phyloP scores from a whole-genome alignment of 805 yeast species.

The Blastobotrys attinorum region DNA sequence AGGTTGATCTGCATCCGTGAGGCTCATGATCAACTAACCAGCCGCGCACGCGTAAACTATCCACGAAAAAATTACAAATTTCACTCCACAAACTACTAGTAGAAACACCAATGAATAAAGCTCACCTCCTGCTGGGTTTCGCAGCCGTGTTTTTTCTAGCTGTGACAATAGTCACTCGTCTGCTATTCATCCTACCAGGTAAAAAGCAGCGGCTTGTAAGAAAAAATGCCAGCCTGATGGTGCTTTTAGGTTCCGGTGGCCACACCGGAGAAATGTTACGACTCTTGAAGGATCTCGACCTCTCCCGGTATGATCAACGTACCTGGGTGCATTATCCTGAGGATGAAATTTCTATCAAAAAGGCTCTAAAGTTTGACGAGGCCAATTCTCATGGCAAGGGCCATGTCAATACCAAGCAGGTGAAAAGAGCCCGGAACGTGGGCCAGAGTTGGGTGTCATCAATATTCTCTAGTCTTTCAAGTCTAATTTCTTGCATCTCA shows the following conservation, averaged over 20 bases:
- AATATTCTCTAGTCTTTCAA: slow-evolving; percentile 35
- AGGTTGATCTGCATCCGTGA: too few species aligned
- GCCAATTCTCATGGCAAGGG: background rate
- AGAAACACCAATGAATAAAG: background rate
- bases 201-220: background rate
- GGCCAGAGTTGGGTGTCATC: slow-evolving; percentile 47
- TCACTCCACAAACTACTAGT: background rate
- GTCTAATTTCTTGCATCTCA: slow-evolving; percentile 28
- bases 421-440: slow-evolving; percentile 54
- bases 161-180: slow-evolving; percentile 3
- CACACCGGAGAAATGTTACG: slow-evolving; percentile 95
- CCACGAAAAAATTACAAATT: too few species aligned
- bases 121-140: background rate
- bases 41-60: too few species aligned
- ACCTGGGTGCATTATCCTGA: slow-evolving; percentile 40
- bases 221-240: slow-evolving; percentile 31
- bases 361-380: slow-evolving; percentile 22
- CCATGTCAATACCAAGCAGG: slow-evolving; percentile 22
- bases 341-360: slow-evolving; percentile 41
- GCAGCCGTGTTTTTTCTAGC: background rate
- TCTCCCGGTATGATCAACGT: slow-evolving; percentile 19
- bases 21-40: too few species aligned
- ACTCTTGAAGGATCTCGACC: slow-evolving; percentile 37
- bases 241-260: slow-evolving; percentile 91
- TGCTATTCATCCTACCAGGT: slow-evolving; percentile 7